These are phyloP conservation scores for Citrus unshiu DNA, from an alignment of 345 rosid genomes.

Conservation along the genomic window DNA sequence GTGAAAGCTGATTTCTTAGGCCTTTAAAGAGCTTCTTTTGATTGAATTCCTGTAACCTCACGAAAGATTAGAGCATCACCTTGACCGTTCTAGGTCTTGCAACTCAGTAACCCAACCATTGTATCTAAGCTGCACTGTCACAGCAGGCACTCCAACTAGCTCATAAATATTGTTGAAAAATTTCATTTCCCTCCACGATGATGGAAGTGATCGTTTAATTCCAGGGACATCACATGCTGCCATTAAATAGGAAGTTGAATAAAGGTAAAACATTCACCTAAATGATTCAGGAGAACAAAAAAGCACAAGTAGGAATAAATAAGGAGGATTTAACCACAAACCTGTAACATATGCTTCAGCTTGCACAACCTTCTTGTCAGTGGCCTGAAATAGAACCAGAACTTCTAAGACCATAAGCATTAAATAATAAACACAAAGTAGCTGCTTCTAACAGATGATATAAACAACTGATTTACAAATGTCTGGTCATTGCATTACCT, in stretches of 20 bases:
- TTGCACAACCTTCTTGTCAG: constrained; percentile 64
- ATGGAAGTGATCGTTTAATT: constrained; percentile 84
- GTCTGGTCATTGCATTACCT: too few species aligned
- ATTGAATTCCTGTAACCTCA: not conserved
- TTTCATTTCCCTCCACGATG: constrained; percentile 68
- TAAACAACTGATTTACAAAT: too few species aligned
- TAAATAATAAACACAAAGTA: too few species aligned
- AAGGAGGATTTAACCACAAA: constrained; percentile 12
- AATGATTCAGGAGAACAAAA: not conserved
- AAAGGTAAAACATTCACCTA: not conserved
- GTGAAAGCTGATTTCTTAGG: not conserved
- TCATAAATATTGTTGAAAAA: constrained; percentile 82
- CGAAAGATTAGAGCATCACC: constrained; percentile 38
- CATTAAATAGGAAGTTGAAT: constrained; percentile 9
- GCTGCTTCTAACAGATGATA: too few species aligned
- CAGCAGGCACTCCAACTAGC: constrained; percentile 92
- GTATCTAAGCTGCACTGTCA: constrained; percentile 90
- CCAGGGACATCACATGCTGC: constrained; percentile 97
- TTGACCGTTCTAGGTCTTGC: constrained; percentile 70
- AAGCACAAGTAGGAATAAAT: not conserved
- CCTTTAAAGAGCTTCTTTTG: not conserved
- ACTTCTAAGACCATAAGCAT: too few species aligned
- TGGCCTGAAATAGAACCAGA: constrained; percentile 49
- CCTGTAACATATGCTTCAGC: constrained; percentile 31
- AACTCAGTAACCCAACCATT: constrained; percentile 98